phyloP scores from a whole-genome alignment of 495 filamentous ascomycete species.

The Aspergillus wentii region DNA sequence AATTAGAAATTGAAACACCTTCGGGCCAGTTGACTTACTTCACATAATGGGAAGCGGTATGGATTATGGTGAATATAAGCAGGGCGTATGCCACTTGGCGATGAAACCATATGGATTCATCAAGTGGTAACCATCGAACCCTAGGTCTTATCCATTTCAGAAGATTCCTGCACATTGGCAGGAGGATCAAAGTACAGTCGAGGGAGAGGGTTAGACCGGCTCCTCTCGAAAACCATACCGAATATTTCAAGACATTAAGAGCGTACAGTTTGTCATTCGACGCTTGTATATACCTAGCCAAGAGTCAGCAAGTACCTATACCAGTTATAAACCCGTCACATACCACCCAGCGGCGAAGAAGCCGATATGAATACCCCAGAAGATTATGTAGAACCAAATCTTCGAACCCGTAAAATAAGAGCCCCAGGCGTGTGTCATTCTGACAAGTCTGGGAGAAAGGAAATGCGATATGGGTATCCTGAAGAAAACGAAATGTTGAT shows the following conservation, averaged over 20 bases:
- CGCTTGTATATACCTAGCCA: constrained; percentile 69
- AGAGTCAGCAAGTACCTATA: constrained; percentile 18
- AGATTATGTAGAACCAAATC: constrained; percentile 76
- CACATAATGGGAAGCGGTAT: constrained; percentile 82
- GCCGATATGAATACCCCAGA: constrained; percentile 77
- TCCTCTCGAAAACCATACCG: constrained; percentile 94
- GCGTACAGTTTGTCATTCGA: constrained; percentile 59
- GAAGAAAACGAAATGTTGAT: not conserved
- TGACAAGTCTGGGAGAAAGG: constrained; percentile 1
- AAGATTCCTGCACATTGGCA: constrained; percentile 92
- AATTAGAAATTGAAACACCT: constrained; percentile 18
- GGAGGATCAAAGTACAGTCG: constrained; percentile 80
- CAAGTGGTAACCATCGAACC: constrained; percentile 80
- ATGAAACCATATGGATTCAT: constrained; percentile 97
- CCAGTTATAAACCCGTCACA: not conserved
- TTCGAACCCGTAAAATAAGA: constrained; percentile 63
- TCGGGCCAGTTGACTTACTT: constrained; percentile 60
- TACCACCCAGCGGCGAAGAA: constrained; percentile 91
- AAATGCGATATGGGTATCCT: constrained; percentile 6
- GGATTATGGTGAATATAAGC: constrained; percentile 75
- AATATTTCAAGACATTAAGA: constrained; percentile 78
- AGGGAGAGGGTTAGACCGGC: constrained; percentile 78
- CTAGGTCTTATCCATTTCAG: constrained; percentile 81
- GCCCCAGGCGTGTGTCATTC: constrained; percentile 24
- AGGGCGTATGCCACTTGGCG: constrained; percentile 88